phyloP scores from a whole-genome alignment of 1,284 basidiomycete species.

The Trichosporon sp. region DNA sequence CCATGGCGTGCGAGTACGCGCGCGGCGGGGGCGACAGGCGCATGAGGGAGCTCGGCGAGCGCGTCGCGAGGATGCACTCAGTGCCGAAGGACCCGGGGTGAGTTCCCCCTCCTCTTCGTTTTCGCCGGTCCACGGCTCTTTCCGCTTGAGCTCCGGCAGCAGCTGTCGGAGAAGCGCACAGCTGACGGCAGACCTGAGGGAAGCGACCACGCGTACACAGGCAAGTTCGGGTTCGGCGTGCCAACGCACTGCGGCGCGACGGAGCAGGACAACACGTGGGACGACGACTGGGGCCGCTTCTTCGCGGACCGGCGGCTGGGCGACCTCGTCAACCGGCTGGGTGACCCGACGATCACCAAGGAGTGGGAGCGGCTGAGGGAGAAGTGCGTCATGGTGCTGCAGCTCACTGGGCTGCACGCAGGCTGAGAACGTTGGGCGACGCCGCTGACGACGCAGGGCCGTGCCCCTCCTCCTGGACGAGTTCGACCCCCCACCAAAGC shows the following conservation, averaged over 20 bases:
- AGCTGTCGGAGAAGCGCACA: background rate
- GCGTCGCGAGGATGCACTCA: constrained; percentile 58
- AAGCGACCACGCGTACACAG: constrained; percentile 21
- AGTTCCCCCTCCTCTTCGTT: background rate
- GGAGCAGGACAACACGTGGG: constrained; percentile 70
- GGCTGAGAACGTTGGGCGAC: too few species aligned
- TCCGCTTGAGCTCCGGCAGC: background rate
- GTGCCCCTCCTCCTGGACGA: constrained; percentile 67
- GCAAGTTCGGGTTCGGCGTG: constrained; percentile 66
- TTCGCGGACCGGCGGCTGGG: constrained; percentile 60
- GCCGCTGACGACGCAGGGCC: constrained; percentile 55
- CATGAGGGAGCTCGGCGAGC: constrained; percentile 45
- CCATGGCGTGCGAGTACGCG: constrained; percentile 58
- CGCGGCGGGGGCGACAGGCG: background rate
- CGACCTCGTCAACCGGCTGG: constrained; percentile 55
- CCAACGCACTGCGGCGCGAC: constrained; percentile 78
- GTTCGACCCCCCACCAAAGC: constrained; percentile 57
- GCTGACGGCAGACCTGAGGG: background rate
- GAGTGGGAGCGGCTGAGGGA: constrained; percentile 60
- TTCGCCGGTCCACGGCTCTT: background rate
- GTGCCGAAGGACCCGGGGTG: constrained; percentile 40
- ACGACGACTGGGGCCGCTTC: constrained; percentile 64
- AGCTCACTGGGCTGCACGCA: too few species aligned
- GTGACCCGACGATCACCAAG: constrained; percentile 53
- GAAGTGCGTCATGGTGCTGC: constrained; percentile 59